Percentiles rank a stretch among this genome's conserved stretches.
These are phyloP conservation scores for Delphinella strobiligena DNA, from an alignment of 2,329 filamentous ascomycete species.

Conservation along the genomic window DNA sequence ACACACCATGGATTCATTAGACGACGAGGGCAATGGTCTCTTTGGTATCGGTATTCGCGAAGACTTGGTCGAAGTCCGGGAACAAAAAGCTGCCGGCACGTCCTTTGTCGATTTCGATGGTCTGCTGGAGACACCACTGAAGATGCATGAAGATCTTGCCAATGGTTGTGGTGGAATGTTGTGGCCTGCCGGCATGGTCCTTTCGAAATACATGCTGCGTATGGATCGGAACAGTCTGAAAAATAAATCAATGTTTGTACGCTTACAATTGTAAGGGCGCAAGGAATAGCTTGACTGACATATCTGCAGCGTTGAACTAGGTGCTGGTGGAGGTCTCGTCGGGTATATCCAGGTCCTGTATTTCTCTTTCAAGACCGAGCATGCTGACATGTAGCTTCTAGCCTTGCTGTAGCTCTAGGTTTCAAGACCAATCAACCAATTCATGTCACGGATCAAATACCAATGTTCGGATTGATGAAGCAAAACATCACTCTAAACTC, in stretches of 20 bases:
- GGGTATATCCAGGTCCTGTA: slow-evolving; percentile 28
- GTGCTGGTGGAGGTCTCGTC: slow-evolving; percentile 81
- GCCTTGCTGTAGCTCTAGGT: slow-evolving; percentile 46
- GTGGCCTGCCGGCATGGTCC: slow-evolving; percentile 86
- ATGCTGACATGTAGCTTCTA: slow-evolving; percentile 13
- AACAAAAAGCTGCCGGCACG: slow-evolving; percentile 40
- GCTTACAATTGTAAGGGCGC: slow-evolving; percentile 6
- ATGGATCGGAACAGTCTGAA: slow-evolving; percentile 41
- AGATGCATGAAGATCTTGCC: slow-evolving; percentile 72
- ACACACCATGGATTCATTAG: slow-evolving; percentile 2
- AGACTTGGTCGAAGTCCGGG: slow-evolving; percentile 43
- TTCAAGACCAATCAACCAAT: slow-evolving; percentile 46
- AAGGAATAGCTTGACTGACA: slow-evolving; percentile 3
- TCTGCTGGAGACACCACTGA: slow-evolving; percentile 54
- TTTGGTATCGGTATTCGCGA: slow-evolving; percentile 35
- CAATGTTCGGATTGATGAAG: slow-evolving; percentile 77
- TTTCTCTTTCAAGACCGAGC: not conserved
- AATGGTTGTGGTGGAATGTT: slow-evolving; percentile 86
- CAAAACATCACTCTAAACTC: slow-evolving; percentile 76
- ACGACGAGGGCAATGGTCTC: slow-evolving; percentile 3
- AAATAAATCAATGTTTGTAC: slow-evolving; percentile 57
- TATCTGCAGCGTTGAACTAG: slow-evolving; percentile 64
- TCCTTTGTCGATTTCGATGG: slow-evolving; percentile 55
- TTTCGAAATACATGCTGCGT: slow-evolving; percentile 75
- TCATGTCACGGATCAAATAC: slow-evolving; percentile 73